Base-by-base conservation (phyloP, 805 yeast species). In the Suhomyces canberraensis region DNA sequence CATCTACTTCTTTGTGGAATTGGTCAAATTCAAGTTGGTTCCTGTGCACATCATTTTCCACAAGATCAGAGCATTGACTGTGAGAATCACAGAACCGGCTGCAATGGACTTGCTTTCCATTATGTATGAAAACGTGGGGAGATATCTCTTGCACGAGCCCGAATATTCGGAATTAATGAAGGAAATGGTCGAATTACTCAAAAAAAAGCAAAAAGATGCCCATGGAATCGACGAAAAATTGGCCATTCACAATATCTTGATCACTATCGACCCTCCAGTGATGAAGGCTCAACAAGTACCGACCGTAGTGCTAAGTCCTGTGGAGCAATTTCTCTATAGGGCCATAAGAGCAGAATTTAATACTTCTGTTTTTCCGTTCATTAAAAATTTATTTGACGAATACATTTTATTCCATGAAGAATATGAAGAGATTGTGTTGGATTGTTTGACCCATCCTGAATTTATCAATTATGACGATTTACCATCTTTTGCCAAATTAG, bases 81-180 rank as follows among this genome's bases (percentile, higher is more conserved):
- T 77, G 37, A 73, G 74, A 35, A 50, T 72, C 14, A 66, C 72
- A 4, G 66, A 71, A 0, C 70, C 78, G 7, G 73, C 74, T 42
- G 85, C 83, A 52, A 72, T 85, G 40, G 95, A 84, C 47, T 73
- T 81, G 6, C 60, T 89, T 38, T 69, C 78, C 8, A 71, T 81
- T n/a, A 61, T 87, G 29, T 81, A 87, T 50, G 95, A 89, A 48
- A 67, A 76, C 25, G 73, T 86, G 47, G 95, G 95, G 0, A 67
- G 78, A 39, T 76, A 79, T 40, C 64, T 89, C 33, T 54, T 83
- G 29, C 63, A 75, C 42, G 72, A 68, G 17, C 71, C 77, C 0
- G 85, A 79, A 16, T 81, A 78, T 41, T 65, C 64, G 32, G 71
- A 64, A 5, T 64, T 78, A 24, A 85, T 86, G 76, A 65, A 66